Conservation (phyloP, 1,139 yeast genomes). For the Komagataea norvegica region DNA sequence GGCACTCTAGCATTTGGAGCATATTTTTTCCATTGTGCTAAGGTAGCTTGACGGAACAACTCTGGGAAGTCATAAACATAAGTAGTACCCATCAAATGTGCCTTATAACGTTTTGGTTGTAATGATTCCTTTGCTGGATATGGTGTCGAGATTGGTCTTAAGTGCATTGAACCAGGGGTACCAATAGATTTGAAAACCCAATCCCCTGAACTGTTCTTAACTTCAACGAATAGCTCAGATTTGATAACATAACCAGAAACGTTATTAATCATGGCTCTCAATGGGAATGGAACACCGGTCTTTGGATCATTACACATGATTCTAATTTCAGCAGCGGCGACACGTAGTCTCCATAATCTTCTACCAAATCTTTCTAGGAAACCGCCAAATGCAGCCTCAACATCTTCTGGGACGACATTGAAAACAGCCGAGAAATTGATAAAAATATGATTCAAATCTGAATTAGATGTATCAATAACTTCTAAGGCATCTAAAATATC, state of each 20-base stretch:
- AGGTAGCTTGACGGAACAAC: slow-evolving; percentile 88
- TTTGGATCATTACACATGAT: slow-evolving; percentile 89
- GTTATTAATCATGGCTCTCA: slow-evolving; percentile 92
- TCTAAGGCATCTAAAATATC: slow-evolving; percentile 94
- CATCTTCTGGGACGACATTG: slow-evolving; percentile 90
- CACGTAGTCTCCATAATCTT: slow-evolving; percentile 93
- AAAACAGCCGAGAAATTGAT: slow-evolving; percentile 94
- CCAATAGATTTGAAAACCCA: slow-evolving; percentile 97
- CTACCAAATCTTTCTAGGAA: slow-evolving; percentile 97
- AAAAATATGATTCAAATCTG: slow-evolving; percentile 94
- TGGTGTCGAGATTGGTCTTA: slow-evolving; percentile 92
- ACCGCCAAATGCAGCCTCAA: slow-evolving; percentile 95
- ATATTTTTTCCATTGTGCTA: slow-evolving; percentile 76
- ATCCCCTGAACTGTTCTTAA: slow-evolving; percentile 85
- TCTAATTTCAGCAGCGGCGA: slow-evolving; percentile 95
- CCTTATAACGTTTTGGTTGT: slow-evolving; percentile 97
- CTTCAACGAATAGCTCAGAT: slow-evolving; percentile 91
- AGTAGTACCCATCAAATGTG: slow-evolving; percentile 97
- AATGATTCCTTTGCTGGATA: slow-evolving; percentile 97
- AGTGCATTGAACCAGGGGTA: slow-evolving; percentile 93
- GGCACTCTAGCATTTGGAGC: slow-evolving; percentile 56
- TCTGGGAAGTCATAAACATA: slow-evolving; percentile 99
- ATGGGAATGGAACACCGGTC: slow-evolving; percentile 87
- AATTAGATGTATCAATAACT: slow-evolving; percentile 88
- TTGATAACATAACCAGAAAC: slow-evolving; percentile 97